A percentile compares a stretch with the other conserved stretches of the same genome.
Evolutionary conservation across 441 rosid species (phyloP).

Genomic region (Croton setiger): DNA sequence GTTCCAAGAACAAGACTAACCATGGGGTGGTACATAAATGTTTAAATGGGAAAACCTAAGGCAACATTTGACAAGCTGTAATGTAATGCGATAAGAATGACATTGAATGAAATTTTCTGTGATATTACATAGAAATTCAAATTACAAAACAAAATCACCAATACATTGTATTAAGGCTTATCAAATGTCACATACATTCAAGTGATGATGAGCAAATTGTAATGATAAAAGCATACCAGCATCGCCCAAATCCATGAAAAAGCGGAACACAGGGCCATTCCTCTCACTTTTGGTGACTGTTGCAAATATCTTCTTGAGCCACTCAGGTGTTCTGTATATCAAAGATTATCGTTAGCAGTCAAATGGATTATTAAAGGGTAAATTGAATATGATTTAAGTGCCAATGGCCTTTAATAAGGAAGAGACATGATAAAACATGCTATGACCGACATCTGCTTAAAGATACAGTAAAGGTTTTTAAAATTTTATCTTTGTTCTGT

Average conservation of each 20-base stretch:
- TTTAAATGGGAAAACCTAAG: neutral
- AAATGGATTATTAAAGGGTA: neutral
- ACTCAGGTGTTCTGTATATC: constrained; percentile 68
- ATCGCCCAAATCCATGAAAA: constrained; percentile 95
- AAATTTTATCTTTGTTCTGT: too few species aligned
- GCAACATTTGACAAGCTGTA: too few species aligned
- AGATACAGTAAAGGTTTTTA: too few species aligned
- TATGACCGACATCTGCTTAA: too few species aligned
- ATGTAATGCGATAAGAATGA: too few species aligned
- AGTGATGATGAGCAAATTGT: neutral
- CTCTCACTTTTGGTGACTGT: constrained; percentile 74
- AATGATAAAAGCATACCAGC: constrained; percentile 55
- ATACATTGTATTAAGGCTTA: too few species aligned
- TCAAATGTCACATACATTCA: neutral
- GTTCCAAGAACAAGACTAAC: neutral
- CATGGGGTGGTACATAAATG: neutral
- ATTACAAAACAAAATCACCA: too few species aligned
- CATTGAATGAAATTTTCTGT: too few species aligned
- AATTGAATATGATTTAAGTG: neutral
- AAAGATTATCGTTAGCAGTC: constrained; percentile 2
- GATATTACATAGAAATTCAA: too few species aligned
- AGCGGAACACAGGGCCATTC: constrained; percentile 86
- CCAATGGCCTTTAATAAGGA: too few species aligned
- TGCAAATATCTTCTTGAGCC: constrained; percentile 91
- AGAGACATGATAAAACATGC: too few species aligned